Evolutionary conservation across 1,139 yeast genomes (phyloP), one percentile per base, ranked within the genome.

Genomic region (Suhomyces terraborum): DNA sequence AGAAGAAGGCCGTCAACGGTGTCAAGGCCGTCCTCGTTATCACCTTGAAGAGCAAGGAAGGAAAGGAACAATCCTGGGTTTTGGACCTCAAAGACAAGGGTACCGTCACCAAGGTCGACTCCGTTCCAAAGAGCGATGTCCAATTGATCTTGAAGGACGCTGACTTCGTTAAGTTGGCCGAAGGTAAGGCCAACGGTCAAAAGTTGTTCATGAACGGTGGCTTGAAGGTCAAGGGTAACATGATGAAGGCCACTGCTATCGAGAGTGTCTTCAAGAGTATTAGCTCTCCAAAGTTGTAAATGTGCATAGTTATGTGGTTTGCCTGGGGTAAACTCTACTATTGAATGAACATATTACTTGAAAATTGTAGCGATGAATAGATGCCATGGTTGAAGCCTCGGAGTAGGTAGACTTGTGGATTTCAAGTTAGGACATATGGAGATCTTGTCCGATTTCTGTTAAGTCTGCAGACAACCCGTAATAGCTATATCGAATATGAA

Each of bases 151-250:
- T 86, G 54, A 70, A 70, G 51, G 95, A 87, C 58, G 68, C 69
- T 46, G 83, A 80, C 54, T 80, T 87, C 55, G 83, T 76, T 53
- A 80, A 77, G 61, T 76, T 87, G 55, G 87, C 86, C 42, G 67
- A 73, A 48, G 94, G 94, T 53, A 84, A 85, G 71, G 82, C 88
- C 50, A 84, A 83, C 62, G 89, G 95, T 44, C 95, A 87, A 66
- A 84, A 82, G 69, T 76, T 88, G 58, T 87, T 86, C 67, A 80
- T 87, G 86, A 72, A 79, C 58, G 95, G 95, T 42, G 84, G 84
- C 66, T 77, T 87, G 65, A 87, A 87, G 76, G 83, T 87, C 52
- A 84, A 82, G 74, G 95, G 95, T 56, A 86, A 87, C 69, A 84
- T 87, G 71, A 84, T 85, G 91, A 87, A 88, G 75, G 95, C 95